Base-by-base conservation (phyloP, 1,284 basidiomycete species). In the Trametes polyzona region DNA sequence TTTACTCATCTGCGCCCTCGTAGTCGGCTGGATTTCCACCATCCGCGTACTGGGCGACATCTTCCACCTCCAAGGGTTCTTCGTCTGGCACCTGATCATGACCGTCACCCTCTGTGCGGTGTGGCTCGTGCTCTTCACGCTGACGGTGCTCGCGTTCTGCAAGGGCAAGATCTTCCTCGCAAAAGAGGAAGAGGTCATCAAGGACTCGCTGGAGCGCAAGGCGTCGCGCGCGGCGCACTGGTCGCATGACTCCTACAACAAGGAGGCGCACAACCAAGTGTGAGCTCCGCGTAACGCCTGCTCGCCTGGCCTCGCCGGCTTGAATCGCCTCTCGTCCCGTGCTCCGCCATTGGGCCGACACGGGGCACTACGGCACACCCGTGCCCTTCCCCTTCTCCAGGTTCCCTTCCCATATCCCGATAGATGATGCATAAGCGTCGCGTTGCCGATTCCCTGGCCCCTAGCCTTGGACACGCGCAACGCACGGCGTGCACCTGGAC, bases 1-100 rank as follows among this genome's bases (percentile, higher is more conserved):
- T 29, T 40, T 39, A 27, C 36, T 50, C 8, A 50, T 50, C 26
- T 17, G 10, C 21, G 14, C 21, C 7, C 21, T 17, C 39, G 11
- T 40, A 74, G 78, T 81, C 27, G 78, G 79, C 23, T 81, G 79
- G 78, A 80, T 80, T 49, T 70, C 74, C 4, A 76, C 73, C 7
- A 66, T 78, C 29, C 72, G 75, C 35, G 69, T 74, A 21, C 67
- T 80, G 27, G 78, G 74, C 19, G 74, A 79, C 52, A 69, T 75
- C 39, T 75, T 81, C 63, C 27, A 75, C 12, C 68, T 80, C 47
- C 56, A 63, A 16, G 77, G 75, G 1, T 77, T 80, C 62, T 70
- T 67, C 58, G 59, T 67, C 55, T 56, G 79, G 59, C 79, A 80
- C 64, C 47, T 71, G n/a, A 61, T 77, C 43, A 76, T 81, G 72